A percentile compares a stretch with the other conserved stretches of the same genome.
phyloP scores from a whole-genome alignment of 768 basidiomycete genomes.

The Termitomyces sp. region DNA sequence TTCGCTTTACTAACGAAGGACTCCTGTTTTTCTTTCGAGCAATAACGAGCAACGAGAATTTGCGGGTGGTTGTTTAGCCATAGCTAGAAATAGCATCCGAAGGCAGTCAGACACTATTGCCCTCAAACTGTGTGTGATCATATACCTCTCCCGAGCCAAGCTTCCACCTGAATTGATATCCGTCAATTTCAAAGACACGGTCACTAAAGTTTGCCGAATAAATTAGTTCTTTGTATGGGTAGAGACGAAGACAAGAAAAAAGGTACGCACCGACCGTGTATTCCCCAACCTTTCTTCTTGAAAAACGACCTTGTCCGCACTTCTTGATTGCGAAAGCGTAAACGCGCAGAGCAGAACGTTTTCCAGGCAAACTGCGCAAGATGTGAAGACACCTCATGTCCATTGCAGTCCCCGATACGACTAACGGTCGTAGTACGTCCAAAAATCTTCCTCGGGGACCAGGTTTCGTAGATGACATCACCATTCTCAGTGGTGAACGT shows the following conservation, averaged over 20 bases:
- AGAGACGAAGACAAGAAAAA: background rate
- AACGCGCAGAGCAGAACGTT: constrained; percentile 13
- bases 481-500: constrained; percentile 18
- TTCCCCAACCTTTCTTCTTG: constrained; percentile 19
- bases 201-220: constrained; percentile 9
- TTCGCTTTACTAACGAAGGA: constrained; percentile 9
- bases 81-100: constrained; percentile 6
- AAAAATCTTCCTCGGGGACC: constrained; percentile 15
- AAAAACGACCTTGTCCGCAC: constrained; percentile 19
- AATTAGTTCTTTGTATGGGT: background rate
- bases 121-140: background rate
- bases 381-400: constrained; percentile 9
- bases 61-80: constrained; percentile 9
- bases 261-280: constrained; percentile 17
- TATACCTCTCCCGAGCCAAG: constrained; percentile 10
- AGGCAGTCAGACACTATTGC: background rate
- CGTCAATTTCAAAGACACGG: constrained; percentile 20
- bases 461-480: constrained; percentile 18
- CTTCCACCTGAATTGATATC: constrained; percentile 19
- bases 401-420: constrained; percentile 6
- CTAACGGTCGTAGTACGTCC: constrained; percentile 16
- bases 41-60: constrained; percentile 17
- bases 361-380: constrained; percentile 21
- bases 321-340: constrained; percentile 16
- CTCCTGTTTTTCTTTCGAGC: constrained; percentile 7